Evolutionary conservation across 2,329 filamentous ascomycete genomes (phyloP), one percentile per base, ranked within the genome.

Genomic region (Fusarium equiseti): DNA sequence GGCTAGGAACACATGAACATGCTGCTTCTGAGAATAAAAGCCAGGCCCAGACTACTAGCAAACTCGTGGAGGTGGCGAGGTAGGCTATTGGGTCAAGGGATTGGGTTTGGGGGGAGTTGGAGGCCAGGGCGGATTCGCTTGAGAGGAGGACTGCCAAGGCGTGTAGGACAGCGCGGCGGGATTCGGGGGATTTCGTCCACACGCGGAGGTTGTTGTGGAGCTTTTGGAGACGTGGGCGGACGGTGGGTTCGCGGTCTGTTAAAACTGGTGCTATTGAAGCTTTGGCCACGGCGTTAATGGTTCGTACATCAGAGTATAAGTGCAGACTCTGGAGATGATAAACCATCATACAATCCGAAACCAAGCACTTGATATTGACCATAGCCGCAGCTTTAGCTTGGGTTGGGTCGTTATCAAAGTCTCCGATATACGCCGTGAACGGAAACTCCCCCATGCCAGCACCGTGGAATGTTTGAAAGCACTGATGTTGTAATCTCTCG

Each of bases 311-410:
- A 7, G 80, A 75, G 31, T 78, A 78, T 0, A 83, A 66, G 38
- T 82, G 78, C 16, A 83, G 68, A 4, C 63, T 76, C 46, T 82
- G 76, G 3, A 83, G 71, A 44, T 82, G 78, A 46, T 81, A 79
- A 0, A 82, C 76, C 70, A 81, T 79, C 6, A 74, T 63, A 2
- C 78, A 74, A 24, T 80, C 79, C 3, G 80, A 78, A 6, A 79
- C 65, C 13, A 79, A 66, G 5, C 66, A 70, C 18, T 77, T 75
- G 26, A 82, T 72, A 11, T 81, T 76, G 0, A 59, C 63, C 48
- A 74, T 70, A 0, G 77, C 77, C 5, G 58, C 20, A 0, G 70
- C 59, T 20, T 75, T 74, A 35, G 76, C 79, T 61, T 2, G 57
- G 40, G 0, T 38, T n/a, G 74, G 72, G 1, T 72, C 70, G 0